These are phyloP conservation scores for Acanthamoeba culbertsoni DNA, from an alignment of 208 protist species.

Conservation along the genomic window DNA sequence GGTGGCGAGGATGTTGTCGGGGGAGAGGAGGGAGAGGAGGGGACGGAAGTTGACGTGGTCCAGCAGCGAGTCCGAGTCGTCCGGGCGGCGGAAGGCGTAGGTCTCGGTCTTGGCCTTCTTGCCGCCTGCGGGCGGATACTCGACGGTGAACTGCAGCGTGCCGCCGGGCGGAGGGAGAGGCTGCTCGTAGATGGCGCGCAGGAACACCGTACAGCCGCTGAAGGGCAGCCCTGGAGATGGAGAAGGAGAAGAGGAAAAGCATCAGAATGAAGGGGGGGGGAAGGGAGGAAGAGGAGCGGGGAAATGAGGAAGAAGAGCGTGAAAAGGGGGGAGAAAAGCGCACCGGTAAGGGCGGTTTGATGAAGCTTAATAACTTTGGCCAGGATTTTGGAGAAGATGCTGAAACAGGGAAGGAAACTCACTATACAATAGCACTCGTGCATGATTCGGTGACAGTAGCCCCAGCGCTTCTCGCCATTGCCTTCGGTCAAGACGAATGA, in stretches of 20 bases:
- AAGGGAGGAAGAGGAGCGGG: background rate
- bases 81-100: slow-evolving; percentile 25
- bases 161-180: slow-evolving; percentile 47
- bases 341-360: background rate
- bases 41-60: slow-evolving; percentile 36
- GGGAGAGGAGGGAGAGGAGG: background rate
- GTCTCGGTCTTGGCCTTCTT: slow-evolving; percentile 54
- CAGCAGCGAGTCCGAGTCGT: slow-evolving; percentile 49
- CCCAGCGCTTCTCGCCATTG: slow-evolving; percentile 59
- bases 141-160: slow-evolving; percentile 48
- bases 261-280: background rate
- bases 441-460: slow-evolving; percentile 46
- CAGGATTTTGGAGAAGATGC: slow-evolving; percentile 54
- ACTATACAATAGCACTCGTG: slow-evolving; percentile 54
- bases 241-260: background rate
- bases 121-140: background rate
- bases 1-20: slow-evolving; percentile 39
- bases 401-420: slow-evolving; percentile 55
- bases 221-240: background rate
- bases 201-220: slow-evolving; percentile 7
- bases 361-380: background rate
- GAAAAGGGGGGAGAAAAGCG: background rate
- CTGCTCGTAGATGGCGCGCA: slow-evolving; percentile 55
- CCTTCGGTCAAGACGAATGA: slow-evolving; percentile 55
- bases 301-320: background rate